A percentile compares a stretch with the other conserved stretches of the same genome.
These are phyloP conservation scores for Xylaria sp. DNA, from an alignment of 2,329 filamentous ascomycete species.

Conservation along the genomic window DNA sequence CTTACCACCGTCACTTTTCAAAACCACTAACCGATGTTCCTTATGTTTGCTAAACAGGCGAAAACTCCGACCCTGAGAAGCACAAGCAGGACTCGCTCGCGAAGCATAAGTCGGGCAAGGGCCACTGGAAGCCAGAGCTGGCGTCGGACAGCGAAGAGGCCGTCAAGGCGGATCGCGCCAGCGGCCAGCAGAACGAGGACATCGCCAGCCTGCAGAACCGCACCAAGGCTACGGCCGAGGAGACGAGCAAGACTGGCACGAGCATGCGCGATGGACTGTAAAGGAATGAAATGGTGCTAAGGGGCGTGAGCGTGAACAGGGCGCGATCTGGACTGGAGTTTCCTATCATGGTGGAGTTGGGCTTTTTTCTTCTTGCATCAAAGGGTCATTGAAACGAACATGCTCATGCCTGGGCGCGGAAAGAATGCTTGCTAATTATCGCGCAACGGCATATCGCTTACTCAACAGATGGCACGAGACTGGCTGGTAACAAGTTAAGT, in stretches of 20 bases:
- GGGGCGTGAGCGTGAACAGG: not conserved
- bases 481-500: not conserved
- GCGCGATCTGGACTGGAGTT: not conserved
- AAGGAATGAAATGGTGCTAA: not conserved
- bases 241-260: slow-evolving; percentile 60
- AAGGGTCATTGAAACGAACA: not conserved
- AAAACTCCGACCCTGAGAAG: slow-evolving; percentile 59
- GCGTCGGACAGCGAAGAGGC: slow-evolving; percentile 83
- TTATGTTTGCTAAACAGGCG: slow-evolving; percentile 41
- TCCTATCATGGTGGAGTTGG: slow-evolving; percentile 5
- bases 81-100: slow-evolving; percentile 69
- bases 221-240: slow-evolving; percentile 64
- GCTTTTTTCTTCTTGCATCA: not conserved
- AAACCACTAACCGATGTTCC: slow-evolving; percentile 44
- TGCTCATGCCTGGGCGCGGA: not conserved
- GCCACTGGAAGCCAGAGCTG: slow-evolving; percentile 80
- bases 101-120: slow-evolving; percentile 76
- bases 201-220: slow-evolving; percentile 65
- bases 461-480: not conserved
- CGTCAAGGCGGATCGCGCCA: slow-evolving; percentile 71
- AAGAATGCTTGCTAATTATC: not conserved
- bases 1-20: not conserved
- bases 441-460: not conserved
- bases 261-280: slow-evolving; percentile 59
- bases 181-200: slow-evolving; percentile 49